Evolutionary conservation across 2,329 filamentous ascomycete species (phyloP), one percentile per base, ranked within the genome.

Genomic region (Septoria linicola): DNA sequence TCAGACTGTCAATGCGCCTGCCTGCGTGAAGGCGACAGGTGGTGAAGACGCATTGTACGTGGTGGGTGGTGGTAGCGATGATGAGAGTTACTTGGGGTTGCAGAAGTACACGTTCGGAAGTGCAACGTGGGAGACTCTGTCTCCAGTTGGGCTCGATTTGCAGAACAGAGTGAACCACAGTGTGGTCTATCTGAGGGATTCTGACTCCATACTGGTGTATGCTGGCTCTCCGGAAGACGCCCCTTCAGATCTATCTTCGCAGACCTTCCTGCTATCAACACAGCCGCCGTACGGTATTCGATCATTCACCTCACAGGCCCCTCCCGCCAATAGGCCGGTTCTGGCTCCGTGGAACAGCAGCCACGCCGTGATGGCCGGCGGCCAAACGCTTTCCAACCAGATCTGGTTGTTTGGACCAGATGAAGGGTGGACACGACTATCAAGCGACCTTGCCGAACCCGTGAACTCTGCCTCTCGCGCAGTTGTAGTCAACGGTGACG

Each of bases 131-230:
- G 74, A 81, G 53, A 79, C 76, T 35, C 70, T 86, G 32, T 66
- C 66, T 10, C 73, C 76, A 3, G 36, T 52, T 32, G 72, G 73
- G 25, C 67, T 71, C 30, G 80, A 84, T 39, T 79, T 86, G 41
- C 78, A 87, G 65, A 82, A 89, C 63, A 83, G 89, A 51, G 75
- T 82, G 52, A 81, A 85, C 60, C 92, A 97, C 68, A 84, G 82
- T 59, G 86, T 87, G 10, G 79, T 81, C 14, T 96, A 90, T 66
- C 75, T 97, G 47, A 79, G 83, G 55, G 78, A 79, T 17, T 80
- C 82, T 13, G 79, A 88, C 49, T 79, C 82, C 3, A 87, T 97
- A 48, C 72, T 96, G 19, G 78, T 96, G 20, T 96, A 91, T 66
- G 88, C 85, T 25, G 92, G 92, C 39, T 82, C 79, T 13, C 82